Base-by-base conservation (phyloP, 2,329 filamentous ascomycete genomes). In the Claviceps purpurea region DNA sequence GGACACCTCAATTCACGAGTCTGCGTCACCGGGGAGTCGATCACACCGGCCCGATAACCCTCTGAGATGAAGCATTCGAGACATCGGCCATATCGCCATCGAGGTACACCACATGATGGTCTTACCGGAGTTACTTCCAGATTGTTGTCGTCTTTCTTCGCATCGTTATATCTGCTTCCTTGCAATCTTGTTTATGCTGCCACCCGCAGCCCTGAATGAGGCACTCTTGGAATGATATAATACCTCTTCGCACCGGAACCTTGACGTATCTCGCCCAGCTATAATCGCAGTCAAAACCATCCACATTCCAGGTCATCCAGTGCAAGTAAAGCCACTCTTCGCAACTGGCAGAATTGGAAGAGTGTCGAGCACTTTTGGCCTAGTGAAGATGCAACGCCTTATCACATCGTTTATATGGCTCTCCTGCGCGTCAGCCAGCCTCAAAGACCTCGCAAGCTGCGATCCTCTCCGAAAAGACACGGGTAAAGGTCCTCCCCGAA, bases 401-500 rank as follows among this genome's bases (percentile, higher is more conserved):
- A n/a, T 47, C 14, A n/a, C 48, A 10, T 38, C 6, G 10, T 26
- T 48, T 5, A 22, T 40, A 38, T 50, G 48, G 49, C 48, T 55
- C 38, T 20, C 55, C 3, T 50, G 52, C 37, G 52, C 51, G 11
- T 38, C 50, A 16, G 59, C 56, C 38, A 55, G 57, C 26, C 54
- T 60, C 18, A 53, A 57, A 47, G 58, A 61, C 42, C 55, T 60
- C 41, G 52, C 56, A n/a, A 34, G 50, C 49, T 62, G 60, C 54
- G 57, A 62, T 48, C 60, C 61, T 1, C 55, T 59, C 18, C 54
- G 54, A 24, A 62, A 62, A 49, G 59, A 62, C 49, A 57, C 55
- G 18, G 52, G 60, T 63, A 59, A 51, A 47, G 34, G 49, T 51
- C 50, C 37, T 22, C 16, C 47, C n/a, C 20, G 14, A 24, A 18